These are phyloP conservation scores for Pseudovirgaria hyperparasitica DNA, from an alignment of 2,329 filamentous ascomycete species.

Conservation along the genomic window DNA sequence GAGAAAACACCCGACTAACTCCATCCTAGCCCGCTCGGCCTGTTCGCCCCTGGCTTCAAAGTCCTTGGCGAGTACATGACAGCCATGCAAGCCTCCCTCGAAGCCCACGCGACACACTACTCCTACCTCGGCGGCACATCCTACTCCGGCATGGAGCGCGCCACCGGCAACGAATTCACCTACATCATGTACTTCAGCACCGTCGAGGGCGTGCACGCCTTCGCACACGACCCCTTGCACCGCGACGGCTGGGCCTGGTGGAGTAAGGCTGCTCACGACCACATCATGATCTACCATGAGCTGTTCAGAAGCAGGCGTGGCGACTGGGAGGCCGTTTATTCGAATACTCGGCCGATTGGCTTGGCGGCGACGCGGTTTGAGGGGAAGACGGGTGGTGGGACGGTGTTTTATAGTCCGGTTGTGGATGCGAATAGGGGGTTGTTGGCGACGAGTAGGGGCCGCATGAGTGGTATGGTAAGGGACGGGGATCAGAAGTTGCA, in stretches of 20 bases:
- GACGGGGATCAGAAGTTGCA: too few relatives aligned
- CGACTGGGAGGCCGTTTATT: conserved; percentile 36
- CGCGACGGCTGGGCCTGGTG: conserved; percentile 39
- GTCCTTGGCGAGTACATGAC: conserved; percentile 28
- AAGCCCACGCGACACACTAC: conserved; percentile 22
- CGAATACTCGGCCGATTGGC: conserved; percentile 5
- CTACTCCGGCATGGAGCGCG: conserved; percentile 22
- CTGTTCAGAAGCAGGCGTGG: conserved; percentile 33
- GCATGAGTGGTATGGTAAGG: too few relatives aligned
- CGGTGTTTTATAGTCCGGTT: conserved; percentile 15
- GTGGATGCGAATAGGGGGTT: conserved; percentile 21
- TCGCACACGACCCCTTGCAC: conserved; percentile 38
- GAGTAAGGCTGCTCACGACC: conserved; percentile 22
- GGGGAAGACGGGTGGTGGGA: conserved; percentile 5
- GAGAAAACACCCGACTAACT: conserved; percentile 1
- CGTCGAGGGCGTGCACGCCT: conserved; percentile 36
- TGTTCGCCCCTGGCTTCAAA: conserved; percentile 32
- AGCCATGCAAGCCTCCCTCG: conserved; percentile 22
- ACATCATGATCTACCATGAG: conserved; percentile 44
- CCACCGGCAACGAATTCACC: conserved; percentile 28
- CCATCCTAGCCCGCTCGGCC: conserved; percentile 30
- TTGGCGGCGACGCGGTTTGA: conserved; percentile 3
- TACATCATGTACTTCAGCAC: conserved; percentile 39
- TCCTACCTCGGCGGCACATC: conserved; percentile 21
- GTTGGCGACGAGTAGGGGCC: conserved; percentile 18